Evolutionary conservation across 2,329 filamentous ascomycete genomes (phyloP).

Genomic region (Aspergillus sp.): DNA sequence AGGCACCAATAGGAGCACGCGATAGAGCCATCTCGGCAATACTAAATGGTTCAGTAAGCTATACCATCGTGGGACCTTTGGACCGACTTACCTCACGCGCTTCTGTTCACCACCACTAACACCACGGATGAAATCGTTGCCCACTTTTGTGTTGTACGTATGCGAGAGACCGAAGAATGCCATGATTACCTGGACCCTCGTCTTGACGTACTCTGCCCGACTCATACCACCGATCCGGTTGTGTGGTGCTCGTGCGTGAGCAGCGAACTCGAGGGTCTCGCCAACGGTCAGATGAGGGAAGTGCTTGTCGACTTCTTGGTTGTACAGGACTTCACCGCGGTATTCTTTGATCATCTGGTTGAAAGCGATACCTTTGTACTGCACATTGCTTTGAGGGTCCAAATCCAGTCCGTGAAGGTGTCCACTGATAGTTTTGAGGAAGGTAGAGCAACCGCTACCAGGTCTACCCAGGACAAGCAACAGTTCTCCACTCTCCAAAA

Average conservation of each 20-base stretch:
- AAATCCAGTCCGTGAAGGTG: neutral
- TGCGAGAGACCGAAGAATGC: constrained; percentile 42
- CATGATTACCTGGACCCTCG: constrained; percentile 40
- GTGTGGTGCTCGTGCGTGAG: constrained; percentile 57
- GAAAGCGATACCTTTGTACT: constrained; percentile 28
- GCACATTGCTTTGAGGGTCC: neutral
- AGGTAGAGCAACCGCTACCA: constrained; percentile 4
- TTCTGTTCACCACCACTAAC: constrained; percentile 62
- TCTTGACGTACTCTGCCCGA: neutral
- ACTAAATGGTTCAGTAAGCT: constrained; percentile 22
- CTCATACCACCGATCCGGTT: constrained; percentile 1
- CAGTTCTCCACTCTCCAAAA: constrained; percentile 1
- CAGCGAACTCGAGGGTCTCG: constrained; percentile 74
- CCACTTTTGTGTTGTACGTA: constrained; percentile 49
- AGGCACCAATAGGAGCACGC: constrained; percentile 41
- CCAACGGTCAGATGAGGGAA: constrained; percentile 66
- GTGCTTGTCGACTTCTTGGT: constrained; percentile 59
- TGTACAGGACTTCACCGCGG: constrained; percentile 41
- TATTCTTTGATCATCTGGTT: constrained; percentile 37
- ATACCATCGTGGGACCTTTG: too few species aligned
- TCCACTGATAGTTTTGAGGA: neutral
- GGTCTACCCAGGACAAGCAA: constrained; percentile 6
- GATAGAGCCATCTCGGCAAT: constrained; percentile 54
- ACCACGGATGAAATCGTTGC: constrained; percentile 57
- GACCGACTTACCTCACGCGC: constrained; percentile 41